These are phyloP conservation scores for Russula ochroleuca DNA, from an alignment of 768 basidiomycete species.

Conservation along the genomic window DNA sequence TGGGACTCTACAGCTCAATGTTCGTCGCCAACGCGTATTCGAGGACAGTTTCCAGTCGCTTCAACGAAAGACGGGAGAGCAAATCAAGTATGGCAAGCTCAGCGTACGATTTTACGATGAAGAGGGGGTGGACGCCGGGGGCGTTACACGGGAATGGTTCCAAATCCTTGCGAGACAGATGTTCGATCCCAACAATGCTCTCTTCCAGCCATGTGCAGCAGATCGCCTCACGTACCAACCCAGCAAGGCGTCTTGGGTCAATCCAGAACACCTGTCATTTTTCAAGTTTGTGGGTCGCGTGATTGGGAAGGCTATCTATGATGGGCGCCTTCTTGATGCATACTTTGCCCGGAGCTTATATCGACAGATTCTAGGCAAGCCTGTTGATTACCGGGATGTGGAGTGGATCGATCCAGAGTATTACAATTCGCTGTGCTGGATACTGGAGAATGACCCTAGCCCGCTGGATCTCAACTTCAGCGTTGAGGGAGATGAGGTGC, in stretches of 20 bases:
- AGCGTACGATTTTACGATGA: conserved; percentile 95
- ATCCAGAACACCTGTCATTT: conserved; percentile 92
- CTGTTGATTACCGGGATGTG: conserved; percentile 91
- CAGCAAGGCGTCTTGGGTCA: conserved; percentile 89
- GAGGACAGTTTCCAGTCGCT: conserved; percentile 96
- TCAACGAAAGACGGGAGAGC: conserved; percentile 85
- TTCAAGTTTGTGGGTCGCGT: conserved; percentile 99
- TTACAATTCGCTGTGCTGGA: conserved; percentile 97
- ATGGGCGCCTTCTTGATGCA: conserved; percentile 92
- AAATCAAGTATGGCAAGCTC: conserved; percentile 97
- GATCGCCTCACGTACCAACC: conserved; percentile 96
- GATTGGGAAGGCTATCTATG: conserved; percentile 97
- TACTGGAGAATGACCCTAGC: conserved; percentile 92
- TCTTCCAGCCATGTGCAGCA: conserved; percentile 97
- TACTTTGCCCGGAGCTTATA: conserved; percentile 98
- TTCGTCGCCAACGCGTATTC: conserved; percentile 87
- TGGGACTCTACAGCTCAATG: conserved; percentile 79
- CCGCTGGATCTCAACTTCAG: conserved; percentile 87
- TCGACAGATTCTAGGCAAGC: conserved; percentile 89
- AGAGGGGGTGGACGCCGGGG: conserved; percentile 97
- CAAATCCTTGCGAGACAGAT: conserved; percentile 96
- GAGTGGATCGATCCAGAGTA: conserved; percentile 99
- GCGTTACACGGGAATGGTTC: conserved; percentile 98
- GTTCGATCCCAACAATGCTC: conserved; percentile 97
- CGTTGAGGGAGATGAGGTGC: conserved; percentile 90